These are phyloP conservation scores for Gentiana dahurica DNA, from an alignment of 257 asterid species.

Conservation along the genomic window DNA sequence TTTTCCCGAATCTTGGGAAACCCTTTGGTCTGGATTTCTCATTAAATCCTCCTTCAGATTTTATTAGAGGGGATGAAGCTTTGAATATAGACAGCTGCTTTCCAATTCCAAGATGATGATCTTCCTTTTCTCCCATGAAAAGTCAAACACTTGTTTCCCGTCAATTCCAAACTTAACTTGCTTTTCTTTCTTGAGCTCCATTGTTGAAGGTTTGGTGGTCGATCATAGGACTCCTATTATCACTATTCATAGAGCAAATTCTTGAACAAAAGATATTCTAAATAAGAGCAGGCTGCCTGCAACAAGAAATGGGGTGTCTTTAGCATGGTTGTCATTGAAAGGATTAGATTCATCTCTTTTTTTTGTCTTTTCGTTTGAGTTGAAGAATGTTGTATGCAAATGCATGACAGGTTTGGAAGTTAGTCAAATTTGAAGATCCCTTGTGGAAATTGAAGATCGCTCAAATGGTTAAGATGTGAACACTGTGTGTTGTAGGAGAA, in stretches of 20 bases:
- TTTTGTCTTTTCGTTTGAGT: too few species aligned
- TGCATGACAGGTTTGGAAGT: too few species aligned
- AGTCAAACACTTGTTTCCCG: conserved; percentile 43
- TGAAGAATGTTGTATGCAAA: too few species aligned
- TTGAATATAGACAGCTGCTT: conserved; percentile 26
- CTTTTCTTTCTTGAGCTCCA: conserved; percentile 53
- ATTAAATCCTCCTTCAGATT: conserved; percentile 31
- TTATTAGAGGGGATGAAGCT: conserved; percentile 28
- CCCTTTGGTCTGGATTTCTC: conserved; percentile 19
- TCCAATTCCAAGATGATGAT: conserved; percentile 27
- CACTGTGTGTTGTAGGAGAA: too few species aligned
- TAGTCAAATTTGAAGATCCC: too few species aligned
- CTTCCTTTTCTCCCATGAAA: conserved; percentile 42
- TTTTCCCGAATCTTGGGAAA: conserved; percentile 41
- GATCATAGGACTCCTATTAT: neutral
- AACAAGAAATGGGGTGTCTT: too few species aligned
- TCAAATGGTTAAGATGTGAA: too few species aligned
- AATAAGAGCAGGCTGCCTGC: neutral
- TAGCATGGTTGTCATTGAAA: too few species aligned
- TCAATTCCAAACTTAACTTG: conserved; percentile 61
- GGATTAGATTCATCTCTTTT: too few species aligned
- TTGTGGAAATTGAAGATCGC: too few species aligned
- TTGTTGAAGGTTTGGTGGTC: neutral
- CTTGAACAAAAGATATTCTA: neutral
- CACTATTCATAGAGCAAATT: neutral